These are phyloP conservation scores for Chrysanthemum seticuspe DNA, from an alignment of 129 eudicot genomes.

Conservation along the genomic window DNA sequence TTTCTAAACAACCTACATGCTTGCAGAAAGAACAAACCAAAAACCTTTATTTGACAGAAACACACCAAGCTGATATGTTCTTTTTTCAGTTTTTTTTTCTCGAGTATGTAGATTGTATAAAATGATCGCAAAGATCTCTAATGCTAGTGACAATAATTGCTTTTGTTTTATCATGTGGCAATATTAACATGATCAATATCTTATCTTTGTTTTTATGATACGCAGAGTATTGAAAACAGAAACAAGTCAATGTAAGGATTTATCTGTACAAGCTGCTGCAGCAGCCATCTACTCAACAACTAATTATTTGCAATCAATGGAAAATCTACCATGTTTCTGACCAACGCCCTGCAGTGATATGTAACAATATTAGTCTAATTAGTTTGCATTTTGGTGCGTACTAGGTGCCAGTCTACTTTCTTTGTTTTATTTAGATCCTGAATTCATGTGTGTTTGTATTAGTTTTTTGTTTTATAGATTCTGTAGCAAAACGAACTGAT, in stretches of 20 bases:
- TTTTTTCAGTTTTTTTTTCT: no score
- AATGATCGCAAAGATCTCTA: no score
- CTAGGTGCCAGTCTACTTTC: constrained; percentile 23
- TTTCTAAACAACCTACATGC: not conserved
- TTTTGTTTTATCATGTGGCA: no score
- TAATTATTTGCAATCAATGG: constrained; percentile 63
- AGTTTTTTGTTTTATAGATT: constrained; percentile 13
- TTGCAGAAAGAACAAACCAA: not conserved
- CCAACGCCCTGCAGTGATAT: not conserved
- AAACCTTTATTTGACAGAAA: not conserved
- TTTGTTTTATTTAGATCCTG: constrained; percentile 23
- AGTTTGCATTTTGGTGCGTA: constrained; percentile 28
- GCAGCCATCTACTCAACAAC: constrained; percentile 89
- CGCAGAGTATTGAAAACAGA: constrained; percentile 51
- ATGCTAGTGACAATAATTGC: no score
- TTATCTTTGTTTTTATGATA: constrained; percentile 6
- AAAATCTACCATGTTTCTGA: constrained; percentile 65
- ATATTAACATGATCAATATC: not conserved
- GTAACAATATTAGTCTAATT: constrained; percentile 27
- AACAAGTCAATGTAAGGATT: constrained; percentile 38
- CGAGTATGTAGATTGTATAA: no score
- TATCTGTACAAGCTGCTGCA: constrained; percentile 82
- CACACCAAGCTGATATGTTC: not conserved
- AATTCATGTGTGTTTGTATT: constrained; percentile 28
- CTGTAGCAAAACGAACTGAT: constrained; percentile 8